Percentiles rank a stretch among this genome's conserved stretches.
These are phyloP conservation scores for Pezicula radicicola DNA, from an alignment of 2,329 filamentous ascomycete genomes.

Conservation along the genomic window DNA sequence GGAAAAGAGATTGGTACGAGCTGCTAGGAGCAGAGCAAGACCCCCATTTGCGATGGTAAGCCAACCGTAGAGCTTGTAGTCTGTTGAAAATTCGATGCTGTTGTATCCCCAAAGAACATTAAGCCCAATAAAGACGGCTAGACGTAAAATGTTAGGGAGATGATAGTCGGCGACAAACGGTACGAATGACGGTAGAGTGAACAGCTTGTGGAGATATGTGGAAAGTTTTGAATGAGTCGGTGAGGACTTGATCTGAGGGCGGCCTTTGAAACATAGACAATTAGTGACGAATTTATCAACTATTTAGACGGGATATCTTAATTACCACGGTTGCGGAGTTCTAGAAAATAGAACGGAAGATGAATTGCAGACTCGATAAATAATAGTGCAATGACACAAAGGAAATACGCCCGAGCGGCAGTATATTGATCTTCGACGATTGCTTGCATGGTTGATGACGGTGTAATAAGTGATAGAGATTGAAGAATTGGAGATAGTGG, in stretches of 20 bases:
- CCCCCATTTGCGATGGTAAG: conserved; percentile 24
- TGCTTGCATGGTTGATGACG: background rate
- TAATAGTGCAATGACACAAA: conserved; percentile 16
- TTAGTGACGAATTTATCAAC: background rate
- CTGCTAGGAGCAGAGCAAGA: conserved; percentile 19
- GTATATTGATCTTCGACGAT: conserved; percentile 11
- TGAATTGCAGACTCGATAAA: conserved; percentile 16
- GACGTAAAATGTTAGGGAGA: conserved; percentile 14
- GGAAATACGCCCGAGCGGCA: conserved; percentile 7
- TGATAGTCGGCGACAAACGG: conserved; percentile 13
- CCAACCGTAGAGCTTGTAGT: conserved; percentile 27
- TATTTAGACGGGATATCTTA: background rate
- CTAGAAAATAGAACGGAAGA: conserved; percentile 10
- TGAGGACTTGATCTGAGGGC: conserved; percentile 2
- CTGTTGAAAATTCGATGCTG: conserved; percentile 19
- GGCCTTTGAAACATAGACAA: background rate
- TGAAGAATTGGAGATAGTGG: background rate
- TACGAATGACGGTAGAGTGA: conserved; percentile 7
- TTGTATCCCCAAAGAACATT: conserved; percentile 22
- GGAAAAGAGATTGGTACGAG: conserved; percentile 20
- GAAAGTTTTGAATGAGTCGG: conserved; percentile 5
- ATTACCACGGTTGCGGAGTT: conserved; percentile 9
- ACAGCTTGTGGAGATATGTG: conserved; percentile 11
- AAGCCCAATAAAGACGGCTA: conserved; percentile 16
- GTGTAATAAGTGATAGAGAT: background rate